phyloP scores from a whole-genome alignment of 2,329 filamentous ascomycete species.

The Cladophialophora chaetospira region DNA sequence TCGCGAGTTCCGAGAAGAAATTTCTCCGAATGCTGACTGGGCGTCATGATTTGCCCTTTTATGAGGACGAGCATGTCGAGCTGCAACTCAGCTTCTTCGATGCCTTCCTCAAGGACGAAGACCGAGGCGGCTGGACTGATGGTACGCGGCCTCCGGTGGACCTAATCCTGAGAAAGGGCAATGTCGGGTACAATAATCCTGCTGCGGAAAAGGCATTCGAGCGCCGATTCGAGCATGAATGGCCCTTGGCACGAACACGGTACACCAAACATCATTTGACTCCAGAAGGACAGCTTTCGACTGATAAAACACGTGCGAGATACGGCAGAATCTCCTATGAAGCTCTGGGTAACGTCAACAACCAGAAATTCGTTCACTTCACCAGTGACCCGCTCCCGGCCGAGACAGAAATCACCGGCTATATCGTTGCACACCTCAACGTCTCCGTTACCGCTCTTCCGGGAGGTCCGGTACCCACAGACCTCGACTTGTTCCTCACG shows the following conservation, averaged over 20 bases:
- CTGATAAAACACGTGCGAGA: constrained; percentile 35
- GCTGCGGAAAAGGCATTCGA: constrained; percentile 59
- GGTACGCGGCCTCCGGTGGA: constrained; percentile 54
- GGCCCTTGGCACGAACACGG: constrained; percentile 67
- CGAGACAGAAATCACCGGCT: constrained; percentile 70
- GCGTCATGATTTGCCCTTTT: constrained; percentile 71
- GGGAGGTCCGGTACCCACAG: constrained; percentile 46
- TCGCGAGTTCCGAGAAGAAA: constrained; percentile 67
- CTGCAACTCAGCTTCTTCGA: constrained; percentile 69
- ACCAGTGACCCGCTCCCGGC: constrained; percentile 58
- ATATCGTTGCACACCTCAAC: constrained; percentile 65
- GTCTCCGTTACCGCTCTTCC: constrained; percentile 55
- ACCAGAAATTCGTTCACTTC: constrained; percentile 60
- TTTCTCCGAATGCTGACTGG: constrained; percentile 71
- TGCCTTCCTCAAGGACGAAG: constrained; percentile 69
- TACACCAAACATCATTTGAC: constrained; percentile 66
- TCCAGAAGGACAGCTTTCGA: constrained; percentile 47
- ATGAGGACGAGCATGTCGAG: constrained; percentile 69
- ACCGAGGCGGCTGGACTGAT: constrained; percentile 51
- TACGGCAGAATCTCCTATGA: constrained; percentile 56
- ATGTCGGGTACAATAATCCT: constrained; percentile 67
- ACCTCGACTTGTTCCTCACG: constrained; percentile 59
- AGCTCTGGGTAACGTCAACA: constrained; percentile 60
- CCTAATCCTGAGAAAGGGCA: constrained; percentile 64
- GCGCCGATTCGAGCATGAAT: constrained; percentile 61